Evolutionary conservation across 441 rosid species (phyloP), one percentile per base, ranked within the genome.

Genomic region (Metrosideros polymorpha): DNA sequence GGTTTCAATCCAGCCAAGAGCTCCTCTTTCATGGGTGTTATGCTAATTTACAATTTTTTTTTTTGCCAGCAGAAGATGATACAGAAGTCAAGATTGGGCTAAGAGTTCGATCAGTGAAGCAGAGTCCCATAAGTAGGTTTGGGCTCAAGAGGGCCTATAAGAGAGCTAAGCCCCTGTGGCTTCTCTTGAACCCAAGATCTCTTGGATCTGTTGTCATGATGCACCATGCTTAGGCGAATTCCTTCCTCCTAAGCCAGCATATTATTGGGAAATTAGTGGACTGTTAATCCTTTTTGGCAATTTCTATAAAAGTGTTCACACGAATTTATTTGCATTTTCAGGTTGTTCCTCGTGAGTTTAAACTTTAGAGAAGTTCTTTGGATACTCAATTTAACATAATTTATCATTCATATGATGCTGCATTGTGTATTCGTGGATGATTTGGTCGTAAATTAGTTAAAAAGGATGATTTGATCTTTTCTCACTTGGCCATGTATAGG

Each of bases 401-500:
- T 39, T 10, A 10, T 66, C 1, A 1, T 63, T 63, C 22, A 32
- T 71, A 0, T 39, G 15, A 71, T 10, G 6, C 1, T 19, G 8
- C 13, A 42, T 71, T 39, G 47, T 39, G 15, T 71, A 39, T 71
- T 10, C 19, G 2, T 22, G 5, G n/a, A 35, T 71, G 79, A 39
- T 0, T 35, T 0, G 1, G 1, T 22, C 2, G 27, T 39, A 10
- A 71, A 71, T 35, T 66, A 71, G 79, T 66, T 5, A 5, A 14
- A 39, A 71, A 19, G 77, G 0, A 0, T 2, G 15, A 35, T n/a
- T 35, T 0, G 4, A 10, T 35, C 47, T 71, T 19, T 71, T 35
- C n/a, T 35, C 7, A 9, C 77, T 66, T 66, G 14, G 45, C 45
- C 27, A 9, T 35, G 0, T 12, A 66, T 0, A 27, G 77, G 27